Base-by-base conservation (phyloP, 768 basidiomycete species). In the Trichaptum fuscoviolaceum region DNA sequence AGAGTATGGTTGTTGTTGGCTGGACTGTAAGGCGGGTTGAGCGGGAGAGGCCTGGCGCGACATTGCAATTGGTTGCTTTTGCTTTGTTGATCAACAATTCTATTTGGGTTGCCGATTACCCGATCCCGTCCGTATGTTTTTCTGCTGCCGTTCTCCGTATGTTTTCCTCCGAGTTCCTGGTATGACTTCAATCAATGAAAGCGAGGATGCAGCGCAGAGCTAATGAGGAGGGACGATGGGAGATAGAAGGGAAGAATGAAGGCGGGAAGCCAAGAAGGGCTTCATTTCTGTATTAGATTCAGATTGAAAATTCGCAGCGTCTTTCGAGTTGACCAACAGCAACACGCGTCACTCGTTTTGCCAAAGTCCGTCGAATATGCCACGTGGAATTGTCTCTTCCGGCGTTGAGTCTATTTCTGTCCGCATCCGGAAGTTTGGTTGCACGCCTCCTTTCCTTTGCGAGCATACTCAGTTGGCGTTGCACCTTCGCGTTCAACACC, bases 11-110 rank as follows among this genome's bases (percentile, higher is more conserved):
- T 34, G 26, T 26, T 30, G 24, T 15, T 67, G 67, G 26, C 52
- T 59, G 24, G 36, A 63, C 64, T 66, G 63, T 52, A 65, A 30
- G 12, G 67, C 65, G 26, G 64, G 63, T 66, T 52, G 78, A 67
- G 80, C 82, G 69, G 85, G 84, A 71, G 85, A 87, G 24, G 84
- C 83, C 72, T 83, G 85, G 73, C 84, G 80, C 71, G 88, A 89
- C 89, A 90, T 90, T 85, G 79, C 15, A 20, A 52, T 52, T 52
- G 42, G 42, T 12, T 52, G 42, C 42, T 12, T 15, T 52, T 52
- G 42, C 42, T 52, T 52, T 52, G 42, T 52, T 52, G 42, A 52
- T 52, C 42, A 52, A 52, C 42, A 52, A 12, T 52, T 52, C 42
- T 52, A 52, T 52, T 52, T 52, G 42, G 42, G 42, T 52, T 52